Conservation (phyloP, 73 alveolate genomes). For the Paramecium sonneborni region DNA sequence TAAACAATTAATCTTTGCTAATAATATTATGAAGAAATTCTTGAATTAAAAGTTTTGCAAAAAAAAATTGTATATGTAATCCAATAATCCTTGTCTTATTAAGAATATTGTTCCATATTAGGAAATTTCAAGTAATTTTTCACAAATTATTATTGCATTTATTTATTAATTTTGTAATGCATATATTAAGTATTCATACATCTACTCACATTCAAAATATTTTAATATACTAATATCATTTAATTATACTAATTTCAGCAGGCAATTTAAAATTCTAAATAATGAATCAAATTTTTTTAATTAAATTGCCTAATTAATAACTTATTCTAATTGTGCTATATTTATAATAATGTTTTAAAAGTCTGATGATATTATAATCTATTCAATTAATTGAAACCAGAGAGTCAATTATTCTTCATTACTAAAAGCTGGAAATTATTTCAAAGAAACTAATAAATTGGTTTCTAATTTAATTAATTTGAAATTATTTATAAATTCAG, state of each 20-base stretch:
- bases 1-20: background rate
- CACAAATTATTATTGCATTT: background rate
- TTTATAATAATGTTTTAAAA: background rate
- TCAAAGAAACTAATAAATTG: background rate
- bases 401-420: background rate
- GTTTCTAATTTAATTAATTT: background rate
- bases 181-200: background rate
- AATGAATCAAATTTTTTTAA: background rate
- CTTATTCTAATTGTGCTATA: background rate
- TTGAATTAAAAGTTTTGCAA: background rate
- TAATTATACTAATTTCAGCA: background rate
- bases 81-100: background rate
- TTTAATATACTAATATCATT: background rate
- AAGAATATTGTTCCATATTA: background rate
- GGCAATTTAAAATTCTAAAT: background rate
- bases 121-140: background rate
- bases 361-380: background rate
- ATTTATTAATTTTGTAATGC: background rate
- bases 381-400: background rate
- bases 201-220: background rate
- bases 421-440: background rate
- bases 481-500: background rate
- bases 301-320: background rate
- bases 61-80: background rate
- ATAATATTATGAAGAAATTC: background rate